Evolutionary conservation across 2,329 filamentous ascomycete species (phyloP).

Genomic region (Stromatinia cepivora): DNA sequence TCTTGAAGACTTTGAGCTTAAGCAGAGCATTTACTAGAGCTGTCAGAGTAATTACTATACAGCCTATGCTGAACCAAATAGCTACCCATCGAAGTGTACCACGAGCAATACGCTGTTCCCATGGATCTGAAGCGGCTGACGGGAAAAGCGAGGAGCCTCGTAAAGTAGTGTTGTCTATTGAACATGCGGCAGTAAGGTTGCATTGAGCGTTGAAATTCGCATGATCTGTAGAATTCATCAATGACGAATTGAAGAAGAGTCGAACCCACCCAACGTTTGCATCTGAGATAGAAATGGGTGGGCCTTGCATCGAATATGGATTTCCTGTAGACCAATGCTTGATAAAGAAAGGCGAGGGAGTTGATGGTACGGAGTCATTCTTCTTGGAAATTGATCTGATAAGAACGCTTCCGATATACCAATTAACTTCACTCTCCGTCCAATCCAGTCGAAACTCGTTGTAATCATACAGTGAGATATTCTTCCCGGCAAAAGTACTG

Average conservation of each 20-base stretch:
- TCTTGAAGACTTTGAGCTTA: slow-evolving; percentile 19
- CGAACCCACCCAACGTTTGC: slow-evolving; percentile 49
- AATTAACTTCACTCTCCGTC: slow-evolving; percentile 46
- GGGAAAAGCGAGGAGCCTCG: slow-evolving; percentile 21
- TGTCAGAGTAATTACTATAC: background rate
- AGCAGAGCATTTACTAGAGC: slow-evolving; percentile 19
- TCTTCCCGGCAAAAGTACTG: slow-evolving; percentile 18
- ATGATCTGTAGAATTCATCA: slow-evolving; percentile 40
- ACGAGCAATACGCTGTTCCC: slow-evolving; percentile 19
- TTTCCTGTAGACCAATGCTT: slow-evolving; percentile 53
- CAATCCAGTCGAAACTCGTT: slow-evolving; percentile 51
- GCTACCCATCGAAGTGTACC: slow-evolving; percentile 23
- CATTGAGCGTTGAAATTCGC: slow-evolving; percentile 40
- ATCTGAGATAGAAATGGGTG: slow-evolving; percentile 43
- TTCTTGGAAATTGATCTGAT: slow-evolving; percentile 40
- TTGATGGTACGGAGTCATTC: slow-evolving; percentile 42
- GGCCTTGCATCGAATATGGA: slow-evolving; percentile 47
- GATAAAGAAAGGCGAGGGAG: slow-evolving; percentile 47
- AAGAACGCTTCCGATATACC: slow-evolving; percentile 45
- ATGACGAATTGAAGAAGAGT: slow-evolving; percentile 52
- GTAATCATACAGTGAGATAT: slow-evolving; percentile 38
- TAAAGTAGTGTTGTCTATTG: slow-evolving; percentile 30
- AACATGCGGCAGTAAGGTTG: slow-evolving; percentile 40
- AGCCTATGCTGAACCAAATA: slow-evolving; percentile 21
- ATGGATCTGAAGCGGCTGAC: slow-evolving; percentile 4